These are phyloP conservation scores for Tieghemiomyces parasiticus DNA, from an alignment of 192 early-diverging fungal species.

Conservation along the genomic window DNA sequence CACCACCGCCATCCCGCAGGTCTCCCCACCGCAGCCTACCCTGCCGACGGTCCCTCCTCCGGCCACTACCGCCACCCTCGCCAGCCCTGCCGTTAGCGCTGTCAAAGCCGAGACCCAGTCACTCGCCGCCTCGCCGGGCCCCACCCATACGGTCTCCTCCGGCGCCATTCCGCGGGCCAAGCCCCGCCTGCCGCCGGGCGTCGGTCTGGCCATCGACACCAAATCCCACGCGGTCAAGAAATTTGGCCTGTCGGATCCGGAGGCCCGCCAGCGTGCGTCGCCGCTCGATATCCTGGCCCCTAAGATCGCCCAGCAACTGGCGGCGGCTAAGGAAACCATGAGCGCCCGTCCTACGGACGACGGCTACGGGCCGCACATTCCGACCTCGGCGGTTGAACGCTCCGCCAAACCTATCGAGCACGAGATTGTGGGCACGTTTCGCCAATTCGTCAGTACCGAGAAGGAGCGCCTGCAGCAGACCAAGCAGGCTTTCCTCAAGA, in stretches of 20 bases:
- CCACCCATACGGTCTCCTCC: background rate
- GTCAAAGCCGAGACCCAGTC: constrained; percentile 27
- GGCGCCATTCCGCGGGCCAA: background rate
- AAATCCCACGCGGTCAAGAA: constrained; percentile 3
- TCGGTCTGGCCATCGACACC: background rate
- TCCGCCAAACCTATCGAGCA: constrained; percentile 20
- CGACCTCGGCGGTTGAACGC: constrained; percentile 6
- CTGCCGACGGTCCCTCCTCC: background rate
- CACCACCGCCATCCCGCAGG: background rate
- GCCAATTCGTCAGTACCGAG: constrained; percentile 57
- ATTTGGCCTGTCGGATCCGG: background rate
- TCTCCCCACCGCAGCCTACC: background rate
- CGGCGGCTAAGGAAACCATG: background rate
- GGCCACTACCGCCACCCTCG: constrained; percentile 4
- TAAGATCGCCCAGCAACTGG: constrained; percentile 2
- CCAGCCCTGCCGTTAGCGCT: constrained; percentile 14
- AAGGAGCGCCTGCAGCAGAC: constrained; percentile 60
- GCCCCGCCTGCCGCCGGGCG: constrained; percentile 3
- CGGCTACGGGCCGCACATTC: constrained; percentile 5
- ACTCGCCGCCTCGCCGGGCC: background rate
- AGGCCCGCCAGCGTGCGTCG: background rate
- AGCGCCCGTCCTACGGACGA: background rate
- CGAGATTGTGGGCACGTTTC: constrained; percentile 36
- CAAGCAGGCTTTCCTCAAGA: constrained; percentile 55
- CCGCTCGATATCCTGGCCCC: constrained; percentile 2